Conservation (phyloP, 257 asterid species). For the Mitragyna speciosa region DNA sequence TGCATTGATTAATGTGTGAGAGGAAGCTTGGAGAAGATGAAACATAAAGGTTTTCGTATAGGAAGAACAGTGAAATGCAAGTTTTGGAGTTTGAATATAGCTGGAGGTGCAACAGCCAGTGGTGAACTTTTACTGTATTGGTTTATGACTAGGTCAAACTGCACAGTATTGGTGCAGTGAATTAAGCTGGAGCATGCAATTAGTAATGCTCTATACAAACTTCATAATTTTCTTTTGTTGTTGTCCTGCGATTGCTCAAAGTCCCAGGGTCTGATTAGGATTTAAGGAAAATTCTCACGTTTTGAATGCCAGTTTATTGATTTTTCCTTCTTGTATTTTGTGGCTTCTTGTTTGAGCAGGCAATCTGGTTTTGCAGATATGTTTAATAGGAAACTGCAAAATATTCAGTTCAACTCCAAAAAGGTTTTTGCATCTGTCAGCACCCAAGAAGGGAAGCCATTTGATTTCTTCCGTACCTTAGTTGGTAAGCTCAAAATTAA, state of each 20-base stretch:
- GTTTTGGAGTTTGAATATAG: background rate
- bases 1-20: background rate
- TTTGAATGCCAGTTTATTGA: conserved; percentile 3
- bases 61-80: background rate
- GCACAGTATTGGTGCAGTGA: background rate
- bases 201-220: background rate
- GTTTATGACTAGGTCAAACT: too few relatives aligned
- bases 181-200: background rate
- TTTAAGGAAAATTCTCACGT: background rate
- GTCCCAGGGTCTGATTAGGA: background rate
- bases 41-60: background rate
- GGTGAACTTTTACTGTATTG: background rate
- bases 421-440: conserved; percentile 68
- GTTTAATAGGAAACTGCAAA: conserved; percentile 51
- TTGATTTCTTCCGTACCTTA: conserved; percentile 68
- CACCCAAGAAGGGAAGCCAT: conserved; percentile 62
- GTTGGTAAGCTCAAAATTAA: conserved; percentile 49
- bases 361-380: conserved; percentile 55
- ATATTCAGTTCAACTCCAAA: conserved; percentile 43
- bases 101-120: background rate
- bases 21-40: background rate
- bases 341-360: conserved; percentile 22
- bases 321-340: conserved; percentile 12
- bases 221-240: background rate
- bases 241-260: background rate